phyloP scores from a whole-genome alignment of 1,139 yeast species.

The Taphrina deformans region DNA sequence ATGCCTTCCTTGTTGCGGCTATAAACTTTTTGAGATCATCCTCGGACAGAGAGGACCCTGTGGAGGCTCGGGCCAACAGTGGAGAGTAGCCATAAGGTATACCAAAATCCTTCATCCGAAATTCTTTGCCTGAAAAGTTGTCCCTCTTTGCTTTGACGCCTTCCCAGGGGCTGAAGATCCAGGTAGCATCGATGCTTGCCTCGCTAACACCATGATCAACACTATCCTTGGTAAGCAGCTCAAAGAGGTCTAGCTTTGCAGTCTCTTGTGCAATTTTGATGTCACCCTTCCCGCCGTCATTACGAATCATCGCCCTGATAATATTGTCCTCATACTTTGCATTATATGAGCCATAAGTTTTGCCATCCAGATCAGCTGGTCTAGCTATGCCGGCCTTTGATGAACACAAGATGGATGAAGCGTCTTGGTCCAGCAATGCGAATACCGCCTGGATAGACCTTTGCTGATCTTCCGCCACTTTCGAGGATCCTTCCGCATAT shows the following conservation, averaged over 20 bases:
- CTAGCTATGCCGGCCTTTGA: not conserved
- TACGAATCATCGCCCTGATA: constrained; percentile 3
- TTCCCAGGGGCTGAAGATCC: constrained; percentile 19
- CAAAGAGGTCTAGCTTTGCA: constrained; percentile 22
- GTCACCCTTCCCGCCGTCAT: constrained; percentile 14
- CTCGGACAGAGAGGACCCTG: not conserved
- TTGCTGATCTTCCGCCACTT: not conserved
- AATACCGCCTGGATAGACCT: constrained; percentile 6
- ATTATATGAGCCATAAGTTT: constrained; percentile 19
- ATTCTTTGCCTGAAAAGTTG: not conserved
- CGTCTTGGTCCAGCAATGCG: constrained; percentile 21
- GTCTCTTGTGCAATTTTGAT: not conserved
- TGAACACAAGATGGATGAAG: constrained; percentile 14
- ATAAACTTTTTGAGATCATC: not conserved
- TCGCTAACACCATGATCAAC: not conserved
- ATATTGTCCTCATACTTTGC: constrained; percentile 15
- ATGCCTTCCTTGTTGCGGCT: not conserved
- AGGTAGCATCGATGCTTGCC: constrained; percentile 11
- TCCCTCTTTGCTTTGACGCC: constrained; percentile 11
- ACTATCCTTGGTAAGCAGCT: not conserved
- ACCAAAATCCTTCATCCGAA: not conserved
- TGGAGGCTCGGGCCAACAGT: constrained; percentile 6
- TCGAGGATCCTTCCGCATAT: constrained; percentile 6
- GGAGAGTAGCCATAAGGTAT: constrained; percentile 17
- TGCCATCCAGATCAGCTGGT: constrained; percentile 22